Evolutionary conservation across 345 rosid species (phyloP).

Genomic region (Populus nigra): DNA sequence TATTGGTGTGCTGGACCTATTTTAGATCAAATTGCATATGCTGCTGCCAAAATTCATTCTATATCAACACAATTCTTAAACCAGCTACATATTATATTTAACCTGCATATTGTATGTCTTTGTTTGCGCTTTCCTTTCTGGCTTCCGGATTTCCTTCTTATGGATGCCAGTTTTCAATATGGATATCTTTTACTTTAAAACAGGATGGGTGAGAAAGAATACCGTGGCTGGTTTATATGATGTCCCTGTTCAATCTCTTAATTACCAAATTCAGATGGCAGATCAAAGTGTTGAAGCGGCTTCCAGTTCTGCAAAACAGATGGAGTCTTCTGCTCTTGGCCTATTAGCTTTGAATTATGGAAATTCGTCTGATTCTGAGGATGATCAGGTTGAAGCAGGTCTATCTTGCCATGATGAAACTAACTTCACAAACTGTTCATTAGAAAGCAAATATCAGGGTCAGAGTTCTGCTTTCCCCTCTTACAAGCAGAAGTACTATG

Average conservation of each 20-base stretch:
- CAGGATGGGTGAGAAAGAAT: slow-evolving; percentile 47
- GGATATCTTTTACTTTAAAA: slow-evolving; percentile 13
- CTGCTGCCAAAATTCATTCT: neutral
- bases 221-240: slow-evolving; percentile 36
- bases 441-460: slow-evolving; percentile 24
- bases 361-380: slow-evolving; percentile 89
- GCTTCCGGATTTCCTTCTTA: neutral
- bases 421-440: slow-evolving; percentile 19
- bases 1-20: neutral
- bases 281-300: slow-evolving; percentile 35
- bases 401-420: slow-evolving; percentile 32
- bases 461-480: slow-evolving; percentile 21
- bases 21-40: neutral
- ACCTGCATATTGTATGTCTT: neutral
- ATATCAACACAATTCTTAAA: neutral
- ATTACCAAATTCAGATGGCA: slow-evolving; percentile 28
- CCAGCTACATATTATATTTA: slow-evolving; percentile 2
- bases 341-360: slow-evolving; percentile 79
- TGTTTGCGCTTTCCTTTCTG: neutral
- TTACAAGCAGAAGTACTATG: slow-evolving; percentile 21
- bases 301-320: slow-evolving; percentile 28
- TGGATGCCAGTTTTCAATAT: slow-evolving; percentile 13
- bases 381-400: slow-evolving; percentile 47
- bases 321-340: slow-evolving; percentile 64
- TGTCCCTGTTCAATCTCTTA: slow-evolving; percentile 44